Evolutionary conservation across 257 asterid species (phyloP).

Genomic region (Mitragyna speciosa): DNA sequence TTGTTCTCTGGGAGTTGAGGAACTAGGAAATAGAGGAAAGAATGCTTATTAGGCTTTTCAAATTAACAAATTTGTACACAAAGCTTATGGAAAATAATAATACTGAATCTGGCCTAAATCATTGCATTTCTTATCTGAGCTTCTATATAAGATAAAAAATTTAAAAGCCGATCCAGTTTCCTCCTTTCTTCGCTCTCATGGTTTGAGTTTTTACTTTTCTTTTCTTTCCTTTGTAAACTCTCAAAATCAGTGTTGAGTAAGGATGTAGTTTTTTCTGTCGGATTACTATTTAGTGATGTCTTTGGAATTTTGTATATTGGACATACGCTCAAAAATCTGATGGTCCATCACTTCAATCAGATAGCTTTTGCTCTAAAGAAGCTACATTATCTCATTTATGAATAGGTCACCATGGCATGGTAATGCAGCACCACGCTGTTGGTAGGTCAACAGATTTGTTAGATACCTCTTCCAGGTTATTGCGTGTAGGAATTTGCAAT

Average conservation of each 20-base stretch:
- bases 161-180: not conserved
- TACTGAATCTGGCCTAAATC: not conserved
- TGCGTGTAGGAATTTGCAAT: not conserved
- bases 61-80: not conserved
- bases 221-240: not conserved
- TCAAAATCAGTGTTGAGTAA: not conserved
- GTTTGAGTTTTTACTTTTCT: not conserved
- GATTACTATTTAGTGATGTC: not conserved
- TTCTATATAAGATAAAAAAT: not conserved
- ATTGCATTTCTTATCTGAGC: too few relatives aligned
- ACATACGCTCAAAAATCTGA: not conserved
- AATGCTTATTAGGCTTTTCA: not conserved
- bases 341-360: not conserved
- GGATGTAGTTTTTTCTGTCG: not conserved
- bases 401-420: not conserved
- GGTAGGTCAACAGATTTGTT: too few relatives aligned
- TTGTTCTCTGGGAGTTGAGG: not conserved
- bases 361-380: not conserved
- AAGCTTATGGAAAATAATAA: not conserved
- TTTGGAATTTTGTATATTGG: not conserved
- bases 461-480: not conserved
- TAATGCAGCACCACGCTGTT: not conserved
- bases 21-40: not conserved
- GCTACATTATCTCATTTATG: not conserved
- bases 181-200: not conserved